Percentiles rank a stretch among this genome's conserved stretches.
These are phyloP conservation scores for Eragrostis nindensis DNA, from an alignment of 176 grass and related monocot genomes.

Conservation along the genomic window DNA sequence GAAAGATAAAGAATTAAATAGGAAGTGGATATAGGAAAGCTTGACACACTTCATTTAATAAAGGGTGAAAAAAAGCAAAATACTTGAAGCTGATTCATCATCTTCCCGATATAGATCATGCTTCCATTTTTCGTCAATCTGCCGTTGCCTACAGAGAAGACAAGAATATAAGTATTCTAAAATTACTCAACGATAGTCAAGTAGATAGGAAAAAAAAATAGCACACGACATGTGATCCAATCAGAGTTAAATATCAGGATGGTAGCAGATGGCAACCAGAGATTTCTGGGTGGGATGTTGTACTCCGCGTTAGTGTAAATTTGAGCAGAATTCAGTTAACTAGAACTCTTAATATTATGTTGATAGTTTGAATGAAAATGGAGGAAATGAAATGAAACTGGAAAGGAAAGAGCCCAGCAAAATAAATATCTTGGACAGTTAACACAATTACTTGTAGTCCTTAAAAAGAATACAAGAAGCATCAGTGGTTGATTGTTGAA, in stretches of 20 bases:
- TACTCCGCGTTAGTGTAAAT: not conserved
- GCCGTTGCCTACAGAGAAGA: conserved; percentile 69
- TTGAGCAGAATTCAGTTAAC: not conserved
- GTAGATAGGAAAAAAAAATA: conserved; percentile 15
- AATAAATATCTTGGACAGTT: conserved; percentile 1
- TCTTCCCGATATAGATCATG: conserved; percentile 88
- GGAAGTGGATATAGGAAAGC: not conserved
- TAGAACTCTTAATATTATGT: not conserved
- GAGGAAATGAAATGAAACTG: not conserved
- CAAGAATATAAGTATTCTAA: conserved; percentile 33
- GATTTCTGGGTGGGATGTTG: not conserved
- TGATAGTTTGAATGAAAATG: not conserved
- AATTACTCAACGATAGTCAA: conserved; percentile 15
- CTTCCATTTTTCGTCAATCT: conserved; percentile 94
- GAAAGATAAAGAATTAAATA: conserved; percentile 42
- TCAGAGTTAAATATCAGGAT: not conserved
- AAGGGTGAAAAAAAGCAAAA: conserved; percentile 28
- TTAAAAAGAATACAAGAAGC: not conserved
- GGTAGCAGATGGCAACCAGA: not conserved
- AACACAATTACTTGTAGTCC: not conserved
- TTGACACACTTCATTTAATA: conserved; percentile 5
- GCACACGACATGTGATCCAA: not conserved
- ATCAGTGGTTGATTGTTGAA: not conserved
- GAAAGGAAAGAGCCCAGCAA: too few relatives aligned
- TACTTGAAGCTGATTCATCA: conserved; percentile 69